A percentile compares a stretch with the other conserved stretches of the same genome.
phyloP scores from a whole-genome alignment of 805 yeast genomes.

The Isabelozyma pseudorhagii region DNA sequence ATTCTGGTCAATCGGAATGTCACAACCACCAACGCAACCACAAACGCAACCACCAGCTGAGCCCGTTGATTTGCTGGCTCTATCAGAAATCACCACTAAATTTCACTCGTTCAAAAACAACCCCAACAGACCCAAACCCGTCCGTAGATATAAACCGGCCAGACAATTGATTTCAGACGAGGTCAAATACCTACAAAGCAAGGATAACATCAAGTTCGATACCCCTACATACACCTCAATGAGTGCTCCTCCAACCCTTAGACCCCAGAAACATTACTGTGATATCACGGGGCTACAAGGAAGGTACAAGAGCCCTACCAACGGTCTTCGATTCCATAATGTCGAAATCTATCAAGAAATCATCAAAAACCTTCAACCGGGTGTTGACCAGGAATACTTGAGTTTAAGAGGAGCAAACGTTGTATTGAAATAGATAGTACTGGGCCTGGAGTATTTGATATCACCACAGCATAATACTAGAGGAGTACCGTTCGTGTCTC shows the following conservation, averaged over 20 bases:
- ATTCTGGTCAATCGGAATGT: neutral
- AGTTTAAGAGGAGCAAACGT: conserved; percentile 87
- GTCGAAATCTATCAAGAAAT: conserved; percentile 74
- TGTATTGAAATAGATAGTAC: conserved; percentile 48
- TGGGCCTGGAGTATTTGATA: neutral
- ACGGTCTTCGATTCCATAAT: conserved; percentile 74
- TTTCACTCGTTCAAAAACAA: conserved; percentile 57
- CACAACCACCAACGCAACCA: neutral
- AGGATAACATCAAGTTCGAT: conserved; percentile 38
- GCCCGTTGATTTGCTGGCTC: conserved; percentile 17
- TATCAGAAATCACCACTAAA: conserved; percentile 37
- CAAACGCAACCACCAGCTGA: neutral
- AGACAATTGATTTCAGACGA: conserved; percentile 79
- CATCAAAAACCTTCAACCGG: conserved; percentile 78
- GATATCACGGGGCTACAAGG: conserved; percentile 90
- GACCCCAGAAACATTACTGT: conserved; percentile 81
- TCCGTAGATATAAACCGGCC: conserved; percentile 67
- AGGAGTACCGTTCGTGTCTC: too few relatives aligned
- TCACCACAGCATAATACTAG: too few relatives aligned
- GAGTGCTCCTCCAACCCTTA: conserved; percentile 83
- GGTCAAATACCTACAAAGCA: conserved; percentile 53
- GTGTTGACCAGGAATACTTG: conserved; percentile 89
- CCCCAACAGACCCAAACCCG: conserved; percentile 46
- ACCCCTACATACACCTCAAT: conserved; percentile 68
- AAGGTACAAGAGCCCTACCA: conserved; percentile 69